Evolutionary conservation across 208 protist genomes (phyloP), one percentile per base, ranked within the genome.

Genomic region (Acanthamoeba lenticulata): DNA sequence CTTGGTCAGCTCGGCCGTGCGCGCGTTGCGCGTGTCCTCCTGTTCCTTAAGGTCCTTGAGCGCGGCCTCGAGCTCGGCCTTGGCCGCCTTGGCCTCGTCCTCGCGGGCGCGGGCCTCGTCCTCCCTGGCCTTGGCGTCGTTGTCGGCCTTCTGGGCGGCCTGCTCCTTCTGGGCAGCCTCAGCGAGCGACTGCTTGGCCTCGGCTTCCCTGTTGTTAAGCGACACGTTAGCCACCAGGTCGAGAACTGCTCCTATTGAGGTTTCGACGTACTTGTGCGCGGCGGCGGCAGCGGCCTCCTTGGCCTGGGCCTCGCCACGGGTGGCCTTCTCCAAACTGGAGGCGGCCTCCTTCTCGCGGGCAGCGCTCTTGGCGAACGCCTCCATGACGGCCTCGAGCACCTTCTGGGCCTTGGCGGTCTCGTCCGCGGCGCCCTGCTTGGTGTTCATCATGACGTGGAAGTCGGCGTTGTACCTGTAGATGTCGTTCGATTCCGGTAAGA

Each of bases 1-100:
- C 44, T 83, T 42, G 36, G 36, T 65, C 17, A 95, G 81, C 40
- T 91, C 94, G 24, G 13, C 94, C 13, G 60, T 95, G 32, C 67
- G 24, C 17, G 27, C 29, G 29, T 91, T 88, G 81, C 85, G 40
- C 24, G 94, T 19, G 0, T 89, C 13, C 74, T 95, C 94, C 34
- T 95, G 94, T 21, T 77, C 40, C 13, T 95, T 11, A 6, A 95
- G 81, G 49, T 94, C 92, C 34, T 47, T 72, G 29, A 94, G 92
- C 29, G 92, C 92, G 2, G 3, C 92, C 45, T 94, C 92, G 85
- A 94, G 79, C 91, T 94, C 89, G 27, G 0, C 21, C 44, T 94
- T 40, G 47, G 92, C 92, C 5, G 92, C 4, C 1, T 32, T 69
- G 27, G 34, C 34, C 45, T 86, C 92, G 2, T 27, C 92, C 38